Evolutionary conservation across 2,329 filamentous ascomycete genomes (phyloP), one percentile per base, ranked within the genome.

Genomic region (Fusarium mexicanum): DNA sequence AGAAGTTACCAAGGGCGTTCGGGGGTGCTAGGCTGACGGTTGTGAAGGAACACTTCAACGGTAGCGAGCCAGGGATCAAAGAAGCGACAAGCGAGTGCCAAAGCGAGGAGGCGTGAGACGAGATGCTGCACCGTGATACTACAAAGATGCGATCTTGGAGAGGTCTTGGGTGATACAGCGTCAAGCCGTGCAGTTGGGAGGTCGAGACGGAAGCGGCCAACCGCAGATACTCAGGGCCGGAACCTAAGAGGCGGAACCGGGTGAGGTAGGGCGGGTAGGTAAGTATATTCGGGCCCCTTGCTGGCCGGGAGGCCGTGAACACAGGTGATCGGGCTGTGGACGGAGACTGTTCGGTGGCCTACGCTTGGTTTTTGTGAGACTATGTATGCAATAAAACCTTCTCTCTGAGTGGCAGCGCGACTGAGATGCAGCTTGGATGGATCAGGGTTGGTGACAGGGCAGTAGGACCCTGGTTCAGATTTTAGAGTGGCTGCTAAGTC

Each of bases 61-160:
- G 61, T 64, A 67, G 61, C 55, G 61, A 64, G 55, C 67, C 66
- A 72, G 67, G 63, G 58, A 64, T 70, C 54, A 72, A 67, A 63
- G 67, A 69, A 54, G 67, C 67, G 68, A 75, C 71, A 77, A 76
- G 79, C 80, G 78, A 82, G 77, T 80, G 79, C 53, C 79, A 83
- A 79, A 76, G 78, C 80, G 73, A 75, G 72, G 57, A 72, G 55
- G 54, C 75, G 86, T 87, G 80, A 82, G 84, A 88, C 86, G 84
- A 84, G 85, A 85, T 85, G 84, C 83, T 85, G 85, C 84, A 85
- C 83, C 80, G 86, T 86, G 83, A 85, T 85, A 87, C 85, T 85
- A 79, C 79, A 84, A 83, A 84, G 83, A 82, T 82, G 81, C 46
- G 83, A 81, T 83, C 81, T 82, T 83, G 83, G 82, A 80, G 81